Evolutionary conservation across 495 filamentous ascomycete genomes (phyloP).

Genomic region (Aspergillus carlsbadensis): DNA sequence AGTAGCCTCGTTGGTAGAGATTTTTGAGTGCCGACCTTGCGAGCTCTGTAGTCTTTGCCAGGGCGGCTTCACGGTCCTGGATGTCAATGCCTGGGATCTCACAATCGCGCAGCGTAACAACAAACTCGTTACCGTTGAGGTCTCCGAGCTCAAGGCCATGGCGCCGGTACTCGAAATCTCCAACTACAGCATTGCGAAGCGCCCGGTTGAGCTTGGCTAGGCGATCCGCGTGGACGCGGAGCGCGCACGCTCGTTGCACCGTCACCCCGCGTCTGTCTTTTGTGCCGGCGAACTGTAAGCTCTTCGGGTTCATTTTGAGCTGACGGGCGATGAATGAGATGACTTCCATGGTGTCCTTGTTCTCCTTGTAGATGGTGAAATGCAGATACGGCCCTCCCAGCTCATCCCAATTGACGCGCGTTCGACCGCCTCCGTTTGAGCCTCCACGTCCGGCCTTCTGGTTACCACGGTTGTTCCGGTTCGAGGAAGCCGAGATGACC

Average conservation of each 20-base stretch:
- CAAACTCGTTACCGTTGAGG: constrained; percentile 84
- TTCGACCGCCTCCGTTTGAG: constrained; percentile 15
- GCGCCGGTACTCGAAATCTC: constrained; percentile 72
- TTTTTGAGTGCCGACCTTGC: constrained; percentile 55
- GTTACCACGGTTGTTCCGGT: constrained; percentile 36
- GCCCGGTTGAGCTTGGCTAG: constrained; percentile 61
- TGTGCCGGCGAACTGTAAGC: constrained; percentile 85
- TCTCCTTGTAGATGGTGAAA: constrained; percentile 95
- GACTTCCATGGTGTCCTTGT: constrained; percentile 96
- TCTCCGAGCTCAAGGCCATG: constrained; percentile 77
- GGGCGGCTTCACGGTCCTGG: constrained; percentile 34
- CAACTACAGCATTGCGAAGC: constrained; percentile 64
- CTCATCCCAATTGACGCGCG: constrained; percentile 55
- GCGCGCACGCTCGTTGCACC: constrained; percentile 76
- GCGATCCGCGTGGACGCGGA: constrained; percentile 59
- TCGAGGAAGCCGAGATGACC: constrained; percentile 50
- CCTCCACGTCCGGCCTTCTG: constrained; percentile 31
- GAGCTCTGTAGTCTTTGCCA: constrained; percentile 47
- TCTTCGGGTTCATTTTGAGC: constrained; percentile 63
- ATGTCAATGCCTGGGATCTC: constrained; percentile 54
- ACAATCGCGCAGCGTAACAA: constrained; percentile 84
- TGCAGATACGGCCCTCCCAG: constrained; percentile 81
- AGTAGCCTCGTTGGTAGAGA: constrained; percentile 68
- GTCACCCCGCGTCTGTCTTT: constrained; percentile 92
- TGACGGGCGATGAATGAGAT: constrained; percentile 67